Percentiles rank a stretch among this genome's conserved stretches.
Conservation (phyloP, 306 rosid species). For the Malus domestica region ASM211411v1 NC_041791.1:8352501-8353000, state of each 20-base stretch:
- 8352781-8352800: conserved; percentile 35
- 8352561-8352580: neutral
- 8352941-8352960: neutral
- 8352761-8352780: conserved; percentile 28
- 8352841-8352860: conserved; percentile 37
- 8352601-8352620: neutral
- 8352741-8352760: conserved; percentile 37
- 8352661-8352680: neutral
- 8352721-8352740: conserved; percentile 37
- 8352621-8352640: neutral
- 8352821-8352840: conserved; percentile 26
- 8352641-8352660: neutral
- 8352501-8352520: conserved; percentile 23
- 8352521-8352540: neutral
- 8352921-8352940: neutral
- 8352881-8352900: neutral
- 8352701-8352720: conserved; percentile 32
- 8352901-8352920: neutral
- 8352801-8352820: conserved; percentile 24
- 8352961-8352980: neutral
- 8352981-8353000: no score
- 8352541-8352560: no score
- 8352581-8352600: rapidly evolving
- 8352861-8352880: neutral
- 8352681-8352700: conserved; percentile 45